Base-by-base conservation (phyloP, 352 stramenopile species). In the Pythium folliculosum region DNA sequence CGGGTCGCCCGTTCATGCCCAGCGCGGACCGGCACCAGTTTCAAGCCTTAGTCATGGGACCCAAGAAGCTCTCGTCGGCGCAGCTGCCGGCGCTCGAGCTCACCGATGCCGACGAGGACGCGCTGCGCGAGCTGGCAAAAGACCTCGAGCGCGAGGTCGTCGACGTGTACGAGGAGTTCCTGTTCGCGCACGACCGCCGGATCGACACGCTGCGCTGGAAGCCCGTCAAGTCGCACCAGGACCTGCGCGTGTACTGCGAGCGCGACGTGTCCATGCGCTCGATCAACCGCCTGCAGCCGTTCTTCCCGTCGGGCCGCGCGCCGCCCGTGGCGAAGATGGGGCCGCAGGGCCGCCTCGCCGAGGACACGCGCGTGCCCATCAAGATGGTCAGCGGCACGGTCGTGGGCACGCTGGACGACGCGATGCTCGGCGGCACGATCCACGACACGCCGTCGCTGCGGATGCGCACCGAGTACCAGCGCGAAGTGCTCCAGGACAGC, bases 401-500 rank as follows among this genome's bases (percentile, higher is more conserved):
- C 12, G 65, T 75, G 17, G 79, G 81, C 35, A 73, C 75, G n/a
- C 50, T 90, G n/a, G 79, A 88, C 32, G 81, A 90, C 55, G 75
- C 77, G 47, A 76, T 90, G 68, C 86, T 84, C 57, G 79, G 79
- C 30, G 69, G 70, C 45, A 76, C 81, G 32, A 67, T 76, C 23
- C 71, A 82, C 59, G 78, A 88, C 61, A 80, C 79, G 50, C 25
- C 61, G 13, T 77, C 73, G n/a, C 58, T 87, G 21, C 70, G 67
- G 1, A 60, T 77, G 43, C 80, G 81, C 32, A 78, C 62, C 40
- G 50, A 72, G 52, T 88, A 84, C 70, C 55, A 84, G 40, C 70
- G 82, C 14, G 74, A 78, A 27, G 60, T 74, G 25, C 52, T 85
- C 22, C 60, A 67, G 13, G 79, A 84, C 53, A 78, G 69, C 47